phyloP scores from a whole-genome alignment of 768 basidiomycete genomes.

The Suillus fuscotomentosus region DNA sequence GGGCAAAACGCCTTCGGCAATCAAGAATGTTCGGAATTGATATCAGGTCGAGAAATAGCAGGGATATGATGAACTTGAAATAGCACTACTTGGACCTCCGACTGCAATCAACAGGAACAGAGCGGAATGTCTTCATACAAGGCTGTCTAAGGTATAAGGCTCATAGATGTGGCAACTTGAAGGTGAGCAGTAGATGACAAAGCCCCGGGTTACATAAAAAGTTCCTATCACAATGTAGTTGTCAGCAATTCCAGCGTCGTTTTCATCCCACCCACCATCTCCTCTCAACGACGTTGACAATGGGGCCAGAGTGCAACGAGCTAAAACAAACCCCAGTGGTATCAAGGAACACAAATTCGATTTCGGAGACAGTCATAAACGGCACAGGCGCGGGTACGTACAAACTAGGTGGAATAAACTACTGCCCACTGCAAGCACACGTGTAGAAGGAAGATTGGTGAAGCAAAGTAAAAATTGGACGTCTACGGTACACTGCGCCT shows the following conservation, averaged over 20 bases:
- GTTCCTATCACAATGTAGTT: conserved; percentile 26
- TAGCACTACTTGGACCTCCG: neutral
- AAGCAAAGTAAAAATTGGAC: conserved; percentile 1
- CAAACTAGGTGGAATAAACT: conserved; percentile 3
- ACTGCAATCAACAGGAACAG: neutral
- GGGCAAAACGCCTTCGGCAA: neutral
- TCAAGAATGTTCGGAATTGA: neutral
- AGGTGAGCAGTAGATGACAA: conserved; percentile 27
- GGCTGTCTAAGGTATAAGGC: too few species aligned
- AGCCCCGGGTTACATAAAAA: conserved; percentile 35
- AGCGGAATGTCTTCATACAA: neutral
- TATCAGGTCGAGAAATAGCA: neutral
- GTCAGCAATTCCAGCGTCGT: conserved; percentile 30
- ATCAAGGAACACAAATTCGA: neutral
- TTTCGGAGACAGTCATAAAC: conserved; percentile 2
- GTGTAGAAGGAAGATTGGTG: neutral
- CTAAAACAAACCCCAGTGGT: neutral
- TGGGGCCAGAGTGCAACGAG: neutral
- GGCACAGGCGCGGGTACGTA: conserved; percentile 7
- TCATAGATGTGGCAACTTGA: neutral
- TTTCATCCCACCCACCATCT: conserved; percentile 35
- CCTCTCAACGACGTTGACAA: conserved; percentile 6
- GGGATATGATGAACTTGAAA: neutral
- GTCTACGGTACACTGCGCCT: conserved; percentile 5
- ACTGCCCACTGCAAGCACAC: conserved; percentile 3